Percentiles rank a stretch among this genome's conserved stretches.
Conservation (phyloP, 2,329 filamentous ascomycete genomes). For the Boeremia lycopersici region DNA sequence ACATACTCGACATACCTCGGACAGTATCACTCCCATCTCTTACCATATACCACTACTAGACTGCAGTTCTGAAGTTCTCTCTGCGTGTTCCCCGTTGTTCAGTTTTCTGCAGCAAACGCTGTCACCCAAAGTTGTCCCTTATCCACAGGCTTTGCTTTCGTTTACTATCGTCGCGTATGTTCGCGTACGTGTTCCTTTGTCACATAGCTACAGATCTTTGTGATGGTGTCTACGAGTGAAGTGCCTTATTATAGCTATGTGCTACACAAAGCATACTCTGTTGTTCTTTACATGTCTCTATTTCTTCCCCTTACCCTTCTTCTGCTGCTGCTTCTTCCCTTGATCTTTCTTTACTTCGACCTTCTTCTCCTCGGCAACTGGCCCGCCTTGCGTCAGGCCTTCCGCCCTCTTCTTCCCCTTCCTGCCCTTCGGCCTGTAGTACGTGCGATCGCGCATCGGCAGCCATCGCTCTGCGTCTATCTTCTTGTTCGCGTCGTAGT, state of each 20-base stretch:
- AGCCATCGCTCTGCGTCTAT: conserved; percentile 93
- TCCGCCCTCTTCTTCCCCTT: conserved; percentile 81
- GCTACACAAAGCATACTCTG: neutral
- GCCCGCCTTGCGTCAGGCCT: conserved; percentile 82
- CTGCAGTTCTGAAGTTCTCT: too few relatives aligned
- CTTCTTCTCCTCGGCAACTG: conserved; percentile 66
- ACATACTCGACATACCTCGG: too few relatives aligned
- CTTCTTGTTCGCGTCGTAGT: conserved; percentile 76
- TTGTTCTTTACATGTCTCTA: conserved; percentile 15
- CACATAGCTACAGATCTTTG: too few relatives aligned
- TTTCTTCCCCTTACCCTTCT: conserved; percentile 46
- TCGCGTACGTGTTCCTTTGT: too few relatives aligned
- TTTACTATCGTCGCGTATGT: too few relatives aligned
- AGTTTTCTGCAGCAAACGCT: too few relatives aligned
- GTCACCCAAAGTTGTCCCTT: too few relatives aligned
- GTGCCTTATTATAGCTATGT: neutral
- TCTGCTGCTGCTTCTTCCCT: conserved; percentile 44
- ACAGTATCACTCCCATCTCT: too few relatives aligned
- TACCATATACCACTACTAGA: too few relatives aligned
- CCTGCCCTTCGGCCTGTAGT: conserved; percentile 87
- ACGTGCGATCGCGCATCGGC: conserved; percentile 84
- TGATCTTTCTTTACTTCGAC: conserved; percentile 38
- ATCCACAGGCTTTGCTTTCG: too few relatives aligned
- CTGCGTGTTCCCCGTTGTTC: too few relatives aligned
- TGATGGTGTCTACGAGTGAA: too few relatives aligned